A percentile compares a stretch with the other conserved stretches of the same genome.
Conservation (phyloP, 306 rosid genomes). For the Hippophae rhamnoides region DNA sequence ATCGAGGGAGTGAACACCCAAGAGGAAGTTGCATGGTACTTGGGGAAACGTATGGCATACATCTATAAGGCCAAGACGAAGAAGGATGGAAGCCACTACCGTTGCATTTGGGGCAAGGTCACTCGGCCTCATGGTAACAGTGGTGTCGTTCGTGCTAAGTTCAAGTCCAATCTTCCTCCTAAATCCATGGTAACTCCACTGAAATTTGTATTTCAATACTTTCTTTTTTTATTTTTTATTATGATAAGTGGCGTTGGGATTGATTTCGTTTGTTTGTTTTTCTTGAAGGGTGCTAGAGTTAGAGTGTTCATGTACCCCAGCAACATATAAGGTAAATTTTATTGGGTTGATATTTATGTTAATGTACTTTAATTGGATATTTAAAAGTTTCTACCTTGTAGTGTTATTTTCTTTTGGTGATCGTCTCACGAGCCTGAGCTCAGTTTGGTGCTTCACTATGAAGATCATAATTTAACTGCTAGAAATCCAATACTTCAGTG, state of each 20-base stretch:
- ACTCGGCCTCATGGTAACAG: constrained; percentile 79
- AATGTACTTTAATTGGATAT: too few species aligned
- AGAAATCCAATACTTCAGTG: too few species aligned
- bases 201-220: background rate
- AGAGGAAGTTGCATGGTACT: constrained; percentile 75
- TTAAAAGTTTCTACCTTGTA: too few species aligned
- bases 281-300: constrained; percentile 56
- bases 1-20: constrained; percentile 71
- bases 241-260: too few species aligned
- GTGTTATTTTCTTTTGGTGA: too few species aligned
- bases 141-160: constrained; percentile 70
- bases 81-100: constrained; percentile 63
- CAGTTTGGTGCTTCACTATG: too few species aligned
- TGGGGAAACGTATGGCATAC: constrained; percentile 67
- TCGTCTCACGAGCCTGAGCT: too few species aligned
- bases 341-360: too few species aligned
- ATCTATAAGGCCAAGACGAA: constrained; percentile 78
- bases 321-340: constrained; percentile 48
- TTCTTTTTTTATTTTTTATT: too few species aligned
- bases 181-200: constrained; percentile 53
- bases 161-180: constrained; percentile 77
- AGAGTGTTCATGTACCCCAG: constrained; percentile 83
- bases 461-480: too few species aligned
- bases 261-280: constrained; percentile 7
- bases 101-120: constrained; percentile 84